phyloP scores from a whole-genome alignment of 169 alveolate species.

The Theileria parva region DNA sequence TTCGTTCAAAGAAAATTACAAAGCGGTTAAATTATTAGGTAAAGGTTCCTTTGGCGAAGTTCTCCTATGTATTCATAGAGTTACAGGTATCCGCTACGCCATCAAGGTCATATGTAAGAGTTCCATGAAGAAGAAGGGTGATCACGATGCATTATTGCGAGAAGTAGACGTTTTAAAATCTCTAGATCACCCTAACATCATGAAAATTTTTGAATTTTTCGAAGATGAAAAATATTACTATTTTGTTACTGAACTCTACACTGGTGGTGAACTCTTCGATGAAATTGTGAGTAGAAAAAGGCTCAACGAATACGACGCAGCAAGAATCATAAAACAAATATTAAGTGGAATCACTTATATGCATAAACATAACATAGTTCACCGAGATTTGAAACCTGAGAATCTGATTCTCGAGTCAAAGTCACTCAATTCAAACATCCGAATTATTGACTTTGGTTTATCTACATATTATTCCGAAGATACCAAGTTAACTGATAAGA shows the following conservation, averaged over 20 bases:
- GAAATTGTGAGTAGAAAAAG: conserved; percentile 87
- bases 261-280: conserved; percentile 95
- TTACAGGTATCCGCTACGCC: conserved; percentile 87
- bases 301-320: conserved; percentile 91
- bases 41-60: conserved; percentile 93
- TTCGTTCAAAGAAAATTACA: conserved; percentile 81
- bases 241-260: conserved; percentile 87
- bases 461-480: conserved; percentile 86
- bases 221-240: conserved; percentile 86
- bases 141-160: conserved; percentile 79
- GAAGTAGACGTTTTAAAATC: conserved; percentile 84
- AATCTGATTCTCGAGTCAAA: conserved; percentile 86
- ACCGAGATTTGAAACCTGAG: conserved; percentile 88
- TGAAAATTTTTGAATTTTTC: conserved; percentile 87
- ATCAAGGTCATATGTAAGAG: conserved; percentile 88
- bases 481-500: conserved; percentile 88
- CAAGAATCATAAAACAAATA: conserved; percentile 88
- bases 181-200: conserved; percentile 88
- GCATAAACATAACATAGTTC: conserved; percentile 88
- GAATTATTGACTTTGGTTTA: conserved; percentile 94
- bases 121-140: conserved; percentile 83
- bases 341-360: conserved; percentile 89
- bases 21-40: conserved; percentile 86
- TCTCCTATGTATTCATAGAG: conserved; percentile 82
- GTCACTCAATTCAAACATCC: conserved; percentile 82